These are phyloP conservation scores for Aspergillus kassunensis DNA, from an alignment of 495 filamentous ascomycete species.

Conservation along the genomic window DNA sequence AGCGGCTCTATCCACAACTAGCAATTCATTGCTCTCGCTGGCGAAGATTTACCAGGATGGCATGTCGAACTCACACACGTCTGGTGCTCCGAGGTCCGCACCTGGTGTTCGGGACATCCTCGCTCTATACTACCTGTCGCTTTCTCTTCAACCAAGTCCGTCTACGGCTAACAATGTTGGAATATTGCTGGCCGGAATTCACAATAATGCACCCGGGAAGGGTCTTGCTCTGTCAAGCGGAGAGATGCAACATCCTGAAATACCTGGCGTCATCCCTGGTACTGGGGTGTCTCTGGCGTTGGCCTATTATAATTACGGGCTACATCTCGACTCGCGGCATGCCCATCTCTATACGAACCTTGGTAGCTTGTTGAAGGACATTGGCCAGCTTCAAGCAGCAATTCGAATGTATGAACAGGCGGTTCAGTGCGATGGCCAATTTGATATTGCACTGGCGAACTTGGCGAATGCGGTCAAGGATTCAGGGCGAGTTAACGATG, in stretches of 20 bases:
- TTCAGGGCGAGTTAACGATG: slow-evolving; percentile 85
- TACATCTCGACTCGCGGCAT: slow-evolving; percentile 77
- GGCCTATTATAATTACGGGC: slow-evolving; percentile 91
- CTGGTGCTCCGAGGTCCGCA: slow-evolving; percentile 55
- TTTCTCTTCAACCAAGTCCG: slow-evolving; percentile 92
- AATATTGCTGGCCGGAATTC: slow-evolving; percentile 90
- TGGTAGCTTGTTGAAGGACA: slow-evolving; percentile 93
- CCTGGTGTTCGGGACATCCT: slow-evolving; percentile 89
- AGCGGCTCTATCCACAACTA: slow-evolving; percentile 87
- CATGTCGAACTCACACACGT: slow-evolving; percentile 64
- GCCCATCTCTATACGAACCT: slow-evolving; percentile 98
- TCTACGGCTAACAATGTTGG: slow-evolving; percentile 99
- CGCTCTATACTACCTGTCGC: slow-evolving; percentile 91
- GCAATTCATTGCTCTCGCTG: slow-evolving; percentile 89
- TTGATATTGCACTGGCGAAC: slow-evolving; percentile 96
- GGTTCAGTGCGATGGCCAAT: slow-evolving; percentile 83
- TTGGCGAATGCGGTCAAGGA: slow-evolving; percentile 98
- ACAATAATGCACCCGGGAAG: slow-evolving; percentile 60
- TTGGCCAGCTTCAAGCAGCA: slow-evolving; percentile 84
- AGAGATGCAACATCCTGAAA: slow-evolving; percentile 44
- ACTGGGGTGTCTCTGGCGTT: slow-evolving; percentile 86
- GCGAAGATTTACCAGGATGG: slow-evolving; percentile 99
- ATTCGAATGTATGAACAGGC: slow-evolving; percentile 98
- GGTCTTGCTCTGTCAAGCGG: slow-evolving; percentile 29
- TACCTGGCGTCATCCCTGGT: slow-evolving; percentile 79